Percentiles rank a stretch among this genome's conserved stretches.
Conservation (phyloP, 2,329 filamentous ascomycete genomes). For the Coniochaeta sp. region DNA sequence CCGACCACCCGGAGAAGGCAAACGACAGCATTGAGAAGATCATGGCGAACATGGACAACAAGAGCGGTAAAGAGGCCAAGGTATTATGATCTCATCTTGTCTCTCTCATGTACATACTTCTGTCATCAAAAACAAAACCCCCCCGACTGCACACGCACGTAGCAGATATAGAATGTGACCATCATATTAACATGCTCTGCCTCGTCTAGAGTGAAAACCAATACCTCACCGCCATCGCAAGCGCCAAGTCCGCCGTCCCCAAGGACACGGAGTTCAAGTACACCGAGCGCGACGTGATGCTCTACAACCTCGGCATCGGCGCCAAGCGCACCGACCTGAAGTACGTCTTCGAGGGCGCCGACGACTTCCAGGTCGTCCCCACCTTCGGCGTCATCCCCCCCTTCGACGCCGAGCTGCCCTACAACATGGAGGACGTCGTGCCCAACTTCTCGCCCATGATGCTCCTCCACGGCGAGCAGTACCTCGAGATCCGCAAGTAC, state of each 20-base stretch:
- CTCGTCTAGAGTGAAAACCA: conserved; percentile 36
- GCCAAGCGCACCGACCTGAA: conserved; percentile 84
- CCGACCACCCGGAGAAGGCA: conserved; percentile 77
- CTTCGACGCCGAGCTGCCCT: conserved; percentile 78
- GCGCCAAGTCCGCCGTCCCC: conserved; percentile 65
- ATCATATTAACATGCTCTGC: conserved; percentile 1
- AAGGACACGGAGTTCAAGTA: conserved; percentile 72
- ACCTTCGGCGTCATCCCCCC: conserved; percentile 96
- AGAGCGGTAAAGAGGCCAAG: conserved; percentile 45
- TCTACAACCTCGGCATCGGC: conserved; percentile 93
- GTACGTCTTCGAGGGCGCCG: conserved; percentile 82
- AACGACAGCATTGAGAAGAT: conserved; percentile 71
- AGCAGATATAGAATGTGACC: conserved; percentile 9
- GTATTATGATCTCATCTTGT: conserved; percentile 39
- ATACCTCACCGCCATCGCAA: conserved; percentile 68
- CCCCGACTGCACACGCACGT: background rate
- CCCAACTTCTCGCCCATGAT: conserved; percentile 98
- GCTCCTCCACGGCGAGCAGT: conserved; percentile 98
- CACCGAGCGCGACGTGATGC: conserved; percentile 79
- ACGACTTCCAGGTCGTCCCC: conserved; percentile 88
- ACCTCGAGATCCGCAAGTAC: conserved; percentile 87
- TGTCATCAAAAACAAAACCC: background rate
- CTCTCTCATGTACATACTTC: background rate
- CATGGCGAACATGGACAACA: conserved; percentile 79
- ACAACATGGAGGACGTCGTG: conserved; percentile 72